Base-by-base conservation (phyloP, 208 protist genomes). In the Trypanosomatidae sp. region DNA sequence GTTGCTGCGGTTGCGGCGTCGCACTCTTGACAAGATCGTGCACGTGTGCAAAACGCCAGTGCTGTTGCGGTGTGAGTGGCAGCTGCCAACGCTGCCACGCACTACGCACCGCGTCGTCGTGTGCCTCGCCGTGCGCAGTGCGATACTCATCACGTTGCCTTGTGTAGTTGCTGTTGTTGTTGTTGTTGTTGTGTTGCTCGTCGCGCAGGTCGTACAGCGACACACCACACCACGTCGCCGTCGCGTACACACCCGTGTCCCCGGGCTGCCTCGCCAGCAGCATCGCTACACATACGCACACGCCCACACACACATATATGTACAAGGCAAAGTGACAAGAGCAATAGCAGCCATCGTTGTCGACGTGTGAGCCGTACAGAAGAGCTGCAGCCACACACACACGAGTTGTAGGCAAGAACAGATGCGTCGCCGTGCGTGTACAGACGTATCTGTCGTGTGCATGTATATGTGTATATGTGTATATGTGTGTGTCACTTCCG, bases 251-350 rank as follows among this genome's bases (percentile, higher is more conserved):
- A 33, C 71, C 68, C 11, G 64, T 74, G 27, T 79, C 65, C 11
- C 71, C 71, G 0, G 76, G 76, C 25, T 81, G 76, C 48, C 70
- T 79, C 47, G 65, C 69, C 5, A 86, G 62, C 25, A 86, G 40
- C 76, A 86, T 86, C 2, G 26, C 1, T 15, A 43, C 38, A 24
- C 18, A n/a, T n/a, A n/a, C n/a, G n/a, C n/a, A n/a, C n/a, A n/a
- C n/a, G n/a, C n/a, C n/a, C n/a, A n/a, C n/a, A n/a, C n/a, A n/a
- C n/a, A n/a, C n/a, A n/a, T n/a, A n/a, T n/a, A n/a, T n/a, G n/a
- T n/a, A n/a, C 10, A 8, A n/a, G 28, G 30, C 10, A 33, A n/a
- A 33, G n/a, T 15, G 11, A 33, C 30, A 33, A 8, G 11, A n/a
- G 30, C 3, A n/a, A 8, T n/a, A 8, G n/a, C 30, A 33, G n/a